Evolutionary conservation across 768 basidiomycete species (phyloP).

Genomic region (Naematelia encephala): DNA sequence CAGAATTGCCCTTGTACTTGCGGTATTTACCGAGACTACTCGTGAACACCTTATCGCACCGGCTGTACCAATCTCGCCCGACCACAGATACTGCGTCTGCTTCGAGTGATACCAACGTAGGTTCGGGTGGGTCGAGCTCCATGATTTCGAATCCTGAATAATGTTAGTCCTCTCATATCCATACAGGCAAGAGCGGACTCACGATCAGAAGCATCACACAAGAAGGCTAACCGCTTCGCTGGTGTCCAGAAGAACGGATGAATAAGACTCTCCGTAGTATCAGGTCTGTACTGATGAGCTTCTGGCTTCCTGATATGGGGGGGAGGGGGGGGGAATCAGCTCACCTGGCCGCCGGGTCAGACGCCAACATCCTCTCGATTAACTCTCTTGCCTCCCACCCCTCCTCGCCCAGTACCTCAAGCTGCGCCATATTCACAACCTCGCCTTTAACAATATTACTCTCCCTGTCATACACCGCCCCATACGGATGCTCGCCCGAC

Average conservation of each 20-base stretch:
- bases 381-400: constrained; percentile 84
- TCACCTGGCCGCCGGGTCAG: constrained; percentile 71
- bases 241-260: constrained; percentile 99
- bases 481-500: constrained; percentile 87
- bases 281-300: constrained; percentile 60
- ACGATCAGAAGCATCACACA: constrained; percentile 96
- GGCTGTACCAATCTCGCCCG: constrained; percentile 75
- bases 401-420: constrained; percentile 85
- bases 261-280: constrained; percentile 77
- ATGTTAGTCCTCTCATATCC: constrained; percentile 11
- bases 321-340: constrained; percentile 38
- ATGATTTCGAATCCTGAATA: constrained; percentile 76
- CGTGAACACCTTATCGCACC: constrained; percentile 82
- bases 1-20: constrained; percentile 87
- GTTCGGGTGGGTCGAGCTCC: constrained; percentile 84
- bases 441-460: constrained; percentile 82
- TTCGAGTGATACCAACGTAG: constrained; percentile 71
- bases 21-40: constrained; percentile 96
- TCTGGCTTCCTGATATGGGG: neutral
- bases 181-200: constrained; percentile 15
- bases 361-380: constrained; percentile 72
- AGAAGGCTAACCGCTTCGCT: constrained; percentile 75
- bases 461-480: constrained; percentile 88
- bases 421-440: constrained; percentile 63
- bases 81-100: constrained; percentile 66